These are phyloP conservation scores for Coriolopsis trogii DNA, from an alignment of 1,284 basidiomycete species.

Conservation along the genomic window DNA sequence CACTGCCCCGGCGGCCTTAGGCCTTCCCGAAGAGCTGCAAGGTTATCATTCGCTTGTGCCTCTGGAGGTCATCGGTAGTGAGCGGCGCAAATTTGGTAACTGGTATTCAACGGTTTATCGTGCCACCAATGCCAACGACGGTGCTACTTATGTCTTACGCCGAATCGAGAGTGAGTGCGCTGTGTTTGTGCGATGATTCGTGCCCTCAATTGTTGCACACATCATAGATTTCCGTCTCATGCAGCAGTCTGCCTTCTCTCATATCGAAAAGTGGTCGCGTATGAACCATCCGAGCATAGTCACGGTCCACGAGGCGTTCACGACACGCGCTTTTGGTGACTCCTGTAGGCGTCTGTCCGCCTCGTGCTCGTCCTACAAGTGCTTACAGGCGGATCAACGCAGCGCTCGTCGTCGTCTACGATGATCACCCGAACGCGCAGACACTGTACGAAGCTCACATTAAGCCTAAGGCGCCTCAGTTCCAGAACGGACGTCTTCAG, in stretches of 20 bases:
- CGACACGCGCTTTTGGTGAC: slow-evolving; percentile 91
- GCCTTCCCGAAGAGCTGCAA: slow-evolving; percentile 86
- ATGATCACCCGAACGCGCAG: slow-evolving; percentile 86
- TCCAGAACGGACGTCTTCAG: slow-evolving; percentile 48
- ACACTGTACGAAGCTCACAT: slow-evolving; percentile 80
- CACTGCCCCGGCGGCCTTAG: slow-evolving; percentile 47
- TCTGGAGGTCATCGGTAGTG: slow-evolving; percentile 60
- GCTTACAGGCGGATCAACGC: slow-evolving; percentile 2
- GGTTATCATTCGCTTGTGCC: slow-evolving; percentile 90
- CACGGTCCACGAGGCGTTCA: slow-evolving; percentile 90
- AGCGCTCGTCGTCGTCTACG: slow-evolving; percentile 94
- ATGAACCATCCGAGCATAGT: slow-evolving; percentile 90
- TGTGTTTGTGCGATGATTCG: not conserved
- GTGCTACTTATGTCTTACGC: slow-evolving; percentile 77
- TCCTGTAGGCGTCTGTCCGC: slow-evolving; percentile 63
- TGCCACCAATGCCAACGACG: slow-evolving; percentile 81
- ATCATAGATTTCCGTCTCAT: slow-evolving; percentile 79
- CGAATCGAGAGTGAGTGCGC: slow-evolving; percentile 86
- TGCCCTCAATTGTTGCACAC: slow-evolving; percentile 14
- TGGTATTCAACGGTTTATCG: slow-evolving; percentile 86
- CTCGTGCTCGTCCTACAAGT: not conserved
- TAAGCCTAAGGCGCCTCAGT: slow-evolving; percentile 50
- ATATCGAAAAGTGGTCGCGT: slow-evolving; percentile 88
- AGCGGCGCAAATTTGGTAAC: slow-evolving; percentile 72
- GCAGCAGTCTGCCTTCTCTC: slow-evolving; percentile 80